Base-by-base conservation (phyloP, 1,139 yeast genomes). In the Blastobotrys malaysiensis region DNA sequence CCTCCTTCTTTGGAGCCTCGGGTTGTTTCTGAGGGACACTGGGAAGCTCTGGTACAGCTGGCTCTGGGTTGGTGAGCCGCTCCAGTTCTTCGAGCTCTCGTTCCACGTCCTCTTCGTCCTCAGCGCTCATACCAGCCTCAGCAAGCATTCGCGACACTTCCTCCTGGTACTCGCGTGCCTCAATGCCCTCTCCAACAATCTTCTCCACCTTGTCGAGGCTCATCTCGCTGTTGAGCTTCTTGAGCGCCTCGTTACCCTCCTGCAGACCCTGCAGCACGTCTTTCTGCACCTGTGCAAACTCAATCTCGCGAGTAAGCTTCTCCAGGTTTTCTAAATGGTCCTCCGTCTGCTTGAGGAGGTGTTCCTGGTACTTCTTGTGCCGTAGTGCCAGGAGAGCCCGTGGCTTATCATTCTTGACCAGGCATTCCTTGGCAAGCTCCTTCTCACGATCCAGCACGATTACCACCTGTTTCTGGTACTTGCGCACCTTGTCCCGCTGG, bases 281-380 rank as follows among this genome's bases (percentile, higher is more conserved):
- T 61, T 84, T 83, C 67, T 91, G 98, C 43, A 93, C 85, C 58
- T 88, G 72, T 63, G 95, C 93, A 72, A 88, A 90, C 71, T 93
- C 98, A 46, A 93, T 86, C 31, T 87, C 65, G 44, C 65, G 59
- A 1, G 74, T 71, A 44, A 68, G 64, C 54, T 69, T 67, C 52
- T 91, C 97, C 45, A 93, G 71, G 50, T 88, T 87, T 55, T 83
- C 86, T 31, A 90, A 73, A 69, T 93, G 98, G 45, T 79, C 82
- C 54, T 84, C 87, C 0, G 96, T 86, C 63, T 84, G 86, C 36
- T 73, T 71, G 3, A 91, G 73, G 13, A 87, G 73, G 36, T 81
- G 77, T 62, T 86, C 83, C 67, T 93, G 98, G 65, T 88, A 91
- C 65, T 89, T 90, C 62, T 87, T 83, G 65, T 87, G 81, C 63